These are phyloP conservation scores for Baudoinia panamericana DNA, from an alignment of 495 filamentous ascomycete genomes.

Conservation along the genomic window DNA sequence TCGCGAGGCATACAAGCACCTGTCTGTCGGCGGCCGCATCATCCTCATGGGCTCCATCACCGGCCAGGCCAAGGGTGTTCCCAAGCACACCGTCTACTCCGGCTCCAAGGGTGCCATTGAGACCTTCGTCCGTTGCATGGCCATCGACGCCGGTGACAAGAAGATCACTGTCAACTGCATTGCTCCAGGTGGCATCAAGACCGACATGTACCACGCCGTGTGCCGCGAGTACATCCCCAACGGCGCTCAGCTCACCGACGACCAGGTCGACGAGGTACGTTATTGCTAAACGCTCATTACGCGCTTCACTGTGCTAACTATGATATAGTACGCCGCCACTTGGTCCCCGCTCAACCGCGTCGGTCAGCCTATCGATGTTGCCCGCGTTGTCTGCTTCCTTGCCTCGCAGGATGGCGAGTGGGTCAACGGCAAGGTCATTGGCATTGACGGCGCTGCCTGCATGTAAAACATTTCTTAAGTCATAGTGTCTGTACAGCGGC, in stretches of 20 bases:
- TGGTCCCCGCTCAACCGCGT: conserved; percentile 49
- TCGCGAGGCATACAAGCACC: conserved; percentile 51
- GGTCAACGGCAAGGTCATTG: conserved; percentile 48
- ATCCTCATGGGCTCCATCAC: conserved; percentile 54
- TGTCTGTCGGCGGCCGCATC: conserved; percentile 47
- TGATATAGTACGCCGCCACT: conserved; percentile 34
- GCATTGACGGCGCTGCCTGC: conserved; percentile 28
- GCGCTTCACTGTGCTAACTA: neutral
- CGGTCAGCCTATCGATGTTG: conserved; percentile 50
- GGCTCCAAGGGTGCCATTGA: conserved; percentile 46
- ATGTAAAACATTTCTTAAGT: conserved; percentile 21
- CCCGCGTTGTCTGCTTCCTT: conserved; percentile 51
- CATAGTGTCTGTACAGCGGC: conserved; percentile 5
- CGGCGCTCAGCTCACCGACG: conserved; percentile 36
- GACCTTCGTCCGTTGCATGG: conserved; percentile 44
- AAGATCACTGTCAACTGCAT: conserved; percentile 54
- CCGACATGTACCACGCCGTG: conserved; percentile 56
- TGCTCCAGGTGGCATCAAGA: conserved; percentile 55
- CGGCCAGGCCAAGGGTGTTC: conserved; percentile 47
- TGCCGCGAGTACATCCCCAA: conserved; percentile 52
- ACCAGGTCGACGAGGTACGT: conserved; percentile 32
- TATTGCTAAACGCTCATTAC: no score
- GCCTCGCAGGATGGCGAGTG: conserved; percentile 53
- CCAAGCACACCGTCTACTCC: conserved; percentile 50
- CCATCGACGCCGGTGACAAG: conserved; percentile 37